Evolutionary conservation across 164 flowering plant species (phyloP), one percentile per base, ranked within the genome.

Genomic region (Vitis rupestris): DNA sequence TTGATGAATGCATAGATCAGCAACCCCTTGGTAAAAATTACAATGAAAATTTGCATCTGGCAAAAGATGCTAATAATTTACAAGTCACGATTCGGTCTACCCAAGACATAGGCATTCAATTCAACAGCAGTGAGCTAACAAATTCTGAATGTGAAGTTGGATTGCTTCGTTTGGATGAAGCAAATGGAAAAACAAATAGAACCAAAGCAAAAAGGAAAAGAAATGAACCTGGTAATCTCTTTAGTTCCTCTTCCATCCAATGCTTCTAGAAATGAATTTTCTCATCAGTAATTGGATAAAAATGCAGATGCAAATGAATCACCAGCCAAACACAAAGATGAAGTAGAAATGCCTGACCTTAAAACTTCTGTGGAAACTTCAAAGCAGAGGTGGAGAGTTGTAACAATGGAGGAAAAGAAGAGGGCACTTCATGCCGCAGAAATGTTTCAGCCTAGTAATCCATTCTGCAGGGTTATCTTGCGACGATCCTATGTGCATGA

Each of bases 401-500:
- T 78, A 54, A 73, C 84, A 17, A 75, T 79, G 14, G 81, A 75
- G 71, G 81, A 78, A 69, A 71, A 79, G 50, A 78, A 78, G 19
- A 70, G 72, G 54, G 84, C 80, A 53, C 60, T 75, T 17, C 70
- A 75, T 61, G 70, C 79, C 50, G 81, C 84, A 31, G 75, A 75
- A 70, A 55, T 64, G 8, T 81, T 75, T 65, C 76, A 73, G 61
- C 79, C 84, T 2, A 2, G 12, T 17, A 75, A 81, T 68, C 84
- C 84, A 64, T 78, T 77, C 68, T 81, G 81, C 61, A 63, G 81
- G 67, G 84, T 81, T 47, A 75, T 78, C 62, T 50, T 81, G 59
- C 76, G 81, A 50, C 81, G 79, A 50, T 75, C 79, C 37, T 81
- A 73, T 63, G 59, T 78, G 3, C 75, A 78, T 29, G 48, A 77